Evolutionary conservation across 1,139 yeast genomes (phyloP), one percentile per base, ranked within the genome.

Genomic region (Debaryomycetaceae sp.): DNA sequence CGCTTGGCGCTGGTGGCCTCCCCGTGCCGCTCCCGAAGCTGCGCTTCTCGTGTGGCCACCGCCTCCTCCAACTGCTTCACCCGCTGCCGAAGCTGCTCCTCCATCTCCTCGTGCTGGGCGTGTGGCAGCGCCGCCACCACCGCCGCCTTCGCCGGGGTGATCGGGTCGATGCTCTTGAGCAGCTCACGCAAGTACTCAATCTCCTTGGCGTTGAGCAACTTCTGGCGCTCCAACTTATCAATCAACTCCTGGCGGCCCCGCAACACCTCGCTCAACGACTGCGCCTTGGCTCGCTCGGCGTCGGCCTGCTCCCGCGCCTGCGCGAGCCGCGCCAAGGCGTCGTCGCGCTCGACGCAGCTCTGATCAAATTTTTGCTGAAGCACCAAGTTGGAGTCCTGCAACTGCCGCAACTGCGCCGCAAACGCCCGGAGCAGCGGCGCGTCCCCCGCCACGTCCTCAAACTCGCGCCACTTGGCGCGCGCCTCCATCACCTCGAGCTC

Each of bases 131-230:
- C 9, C 28, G 27, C 15, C 28, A 10, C 12, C 12, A 10, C 10
- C 25, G 25, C 10, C 10, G 25, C 25, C 7, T 23, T 7, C n/a
- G 7, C 16, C 14, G 25, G 25, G 26, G 48, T 47, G 12, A 56
- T 37, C 18, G 49, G 47, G 36, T 65, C 69, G 34, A 59, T 39
- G 36, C 55, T 56, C 27, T 56, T 53, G 31, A 66, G 44, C 49
- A 57, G 62, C 26, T 64, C 67, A 39, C 86, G 60, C 34, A 83
- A 56, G 36, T 78, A 67, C 34, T 65, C 73, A 18, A 79, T 70
- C 46, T 83, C 93, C 40, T 75, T 75, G n/a, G 56, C 44, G n/a
- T 78, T 71, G 28, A 82, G 56, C 2, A 61, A 49, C 34, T 67
- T 68, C 38, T 76, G 81, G 34, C 74, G 67, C 35, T 78, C 78